Conservation (phyloP, 2,329 filamentous ascomycete genomes). For the Phoma sp. region DNA sequence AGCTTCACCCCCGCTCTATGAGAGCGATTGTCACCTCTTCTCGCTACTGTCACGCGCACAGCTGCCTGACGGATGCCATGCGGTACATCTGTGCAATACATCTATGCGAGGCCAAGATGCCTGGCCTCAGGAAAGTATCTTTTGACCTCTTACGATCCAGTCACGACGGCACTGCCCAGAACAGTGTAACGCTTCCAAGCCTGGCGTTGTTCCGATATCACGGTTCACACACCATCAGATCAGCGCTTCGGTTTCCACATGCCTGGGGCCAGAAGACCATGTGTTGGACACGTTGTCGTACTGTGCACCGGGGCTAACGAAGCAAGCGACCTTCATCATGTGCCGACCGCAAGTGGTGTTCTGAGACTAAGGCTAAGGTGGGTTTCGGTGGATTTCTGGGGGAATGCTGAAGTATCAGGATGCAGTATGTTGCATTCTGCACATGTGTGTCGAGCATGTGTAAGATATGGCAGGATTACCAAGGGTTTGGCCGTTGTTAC, state of each 20-base stretch:
- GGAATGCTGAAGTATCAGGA: not conserved
- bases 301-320: not conserved
- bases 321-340: not conserved
- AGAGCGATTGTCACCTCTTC: not conserved
- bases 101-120: constrained; percentile 18
- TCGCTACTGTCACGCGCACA: not conserved
- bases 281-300: constrained; percentile 13
- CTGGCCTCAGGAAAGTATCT: constrained; percentile 13
- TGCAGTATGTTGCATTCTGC: not conserved
- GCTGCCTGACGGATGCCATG: not conserved
- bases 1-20: constrained; percentile 14
- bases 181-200: constrained; percentile 26
- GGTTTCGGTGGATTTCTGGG: not conserved
- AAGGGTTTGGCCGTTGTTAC: not conserved
- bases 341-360: not conserved
- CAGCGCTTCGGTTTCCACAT: not conserved
- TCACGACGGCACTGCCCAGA: constrained; percentile 15
- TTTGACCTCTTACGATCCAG: constrained; percentile 16
- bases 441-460: not conserved
- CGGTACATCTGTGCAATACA: not conserved
- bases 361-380: not conserved
- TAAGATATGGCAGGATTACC: constrained; percentile 1
- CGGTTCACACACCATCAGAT: constrained; percentile 11
- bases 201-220: not conserved
- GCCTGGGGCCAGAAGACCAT: not conserved